phyloP scores from a whole-genome alignment of 768 basidiomycete species.

The Suillus spraguei region DNA sequence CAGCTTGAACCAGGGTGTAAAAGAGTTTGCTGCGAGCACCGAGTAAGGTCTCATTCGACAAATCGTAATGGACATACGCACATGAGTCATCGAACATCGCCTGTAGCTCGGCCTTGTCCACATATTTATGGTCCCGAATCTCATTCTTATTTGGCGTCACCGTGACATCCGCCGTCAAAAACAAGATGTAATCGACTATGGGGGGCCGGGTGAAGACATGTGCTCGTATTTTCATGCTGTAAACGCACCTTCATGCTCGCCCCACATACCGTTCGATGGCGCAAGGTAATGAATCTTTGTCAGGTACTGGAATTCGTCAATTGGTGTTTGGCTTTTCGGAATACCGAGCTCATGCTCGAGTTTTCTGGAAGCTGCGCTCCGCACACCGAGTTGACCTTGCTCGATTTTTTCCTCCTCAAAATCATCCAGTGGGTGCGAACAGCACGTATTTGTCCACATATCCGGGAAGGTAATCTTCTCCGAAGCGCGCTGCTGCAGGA shows the following conservation, averaged over 20 bases:
- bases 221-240: no score
- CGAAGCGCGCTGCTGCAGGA: slow-evolving; percentile 93
- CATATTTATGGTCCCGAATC: slow-evolving; percentile 89
- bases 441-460: slow-evolving; percentile 99
- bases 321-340: slow-evolving; percentile 70
- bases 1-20: slow-evolving; percentile 99
- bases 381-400: slow-evolving; percentile 78
- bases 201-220: slow-evolving; percentile 13
- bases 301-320: slow-evolving; percentile 90
- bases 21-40: slow-evolving; percentile 64
- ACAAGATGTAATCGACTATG: slow-evolving; percentile 96
- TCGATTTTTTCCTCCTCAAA: slow-evolving; percentile 83
- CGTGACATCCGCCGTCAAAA: slow-evolving; percentile 86
- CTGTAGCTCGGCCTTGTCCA: slow-evolving; percentile 86
- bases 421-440: slow-evolving; percentile 94
- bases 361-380: slow-evolving; percentile 91
- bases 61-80: slow-evolving; percentile 37
- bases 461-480: slow-evolving; percentile 99
- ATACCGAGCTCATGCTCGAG: slow-evolving; percentile 97
- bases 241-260: slow-evolving; percentile 91
- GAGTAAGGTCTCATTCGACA: slow-evolving; percentile 3
- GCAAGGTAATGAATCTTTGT: slow-evolving; percentile 98
- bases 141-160: slow-evolving; percentile 87
- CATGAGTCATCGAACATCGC: slow-evolving; percentile 85
- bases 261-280: slow-evolving; percentile 91